These are phyloP conservation scores for Chamaecrista fasciculata DNA, from an alignment of 306 rosid species.

Conservation along the genomic window DNA sequence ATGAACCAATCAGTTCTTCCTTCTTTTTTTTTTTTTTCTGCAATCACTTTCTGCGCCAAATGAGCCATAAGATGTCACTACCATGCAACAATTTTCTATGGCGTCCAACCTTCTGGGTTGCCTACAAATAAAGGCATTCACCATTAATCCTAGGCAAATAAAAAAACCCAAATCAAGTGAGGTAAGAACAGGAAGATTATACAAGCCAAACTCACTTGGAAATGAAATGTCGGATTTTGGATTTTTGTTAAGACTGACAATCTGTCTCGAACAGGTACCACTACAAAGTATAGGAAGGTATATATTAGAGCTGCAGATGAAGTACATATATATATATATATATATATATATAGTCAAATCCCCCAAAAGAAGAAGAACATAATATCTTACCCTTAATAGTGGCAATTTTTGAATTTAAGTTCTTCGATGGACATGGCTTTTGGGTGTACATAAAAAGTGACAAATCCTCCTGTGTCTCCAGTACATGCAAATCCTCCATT, in stretches of 20 bases:
- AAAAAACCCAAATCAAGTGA: constrained; percentile 12
- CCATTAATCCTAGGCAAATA: background rate
- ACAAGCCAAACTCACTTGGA: constrained; percentile 49
- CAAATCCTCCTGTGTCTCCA: constrained; percentile 39
- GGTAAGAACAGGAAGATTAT: background rate
- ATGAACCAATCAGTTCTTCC: constrained; percentile 11
- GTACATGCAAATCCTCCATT: constrained; percentile 25
- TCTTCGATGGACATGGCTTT: constrained; percentile 30
- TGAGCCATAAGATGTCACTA: constrained; percentile 50
- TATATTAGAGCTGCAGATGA: background rate
- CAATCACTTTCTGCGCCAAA: constrained; percentile 48
- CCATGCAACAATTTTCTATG: constrained; percentile 51
- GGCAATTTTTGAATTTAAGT: constrained; percentile 18
- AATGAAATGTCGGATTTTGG: constrained; percentile 57
- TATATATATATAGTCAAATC: too few relatives aligned
- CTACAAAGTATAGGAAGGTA: constrained; percentile 26
- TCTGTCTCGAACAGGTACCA: constrained; percentile 45
- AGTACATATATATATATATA: too few relatives aligned
- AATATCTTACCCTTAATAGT: constrained; percentile 34
- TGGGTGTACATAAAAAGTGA: constrained; percentile 52
- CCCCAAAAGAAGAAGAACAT: constrained; percentile 7
- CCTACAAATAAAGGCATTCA: constrained; percentile 38
- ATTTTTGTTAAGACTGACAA: constrained; percentile 44
- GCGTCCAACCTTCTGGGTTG: constrained; percentile 41
- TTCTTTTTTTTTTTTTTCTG: constrained; percentile 37